Evolutionary conservation across 2,329 filamentous ascomycete species (phyloP), one percentile per base, ranked within the genome.

Genomic region (Stemphylium beticola): DNA sequence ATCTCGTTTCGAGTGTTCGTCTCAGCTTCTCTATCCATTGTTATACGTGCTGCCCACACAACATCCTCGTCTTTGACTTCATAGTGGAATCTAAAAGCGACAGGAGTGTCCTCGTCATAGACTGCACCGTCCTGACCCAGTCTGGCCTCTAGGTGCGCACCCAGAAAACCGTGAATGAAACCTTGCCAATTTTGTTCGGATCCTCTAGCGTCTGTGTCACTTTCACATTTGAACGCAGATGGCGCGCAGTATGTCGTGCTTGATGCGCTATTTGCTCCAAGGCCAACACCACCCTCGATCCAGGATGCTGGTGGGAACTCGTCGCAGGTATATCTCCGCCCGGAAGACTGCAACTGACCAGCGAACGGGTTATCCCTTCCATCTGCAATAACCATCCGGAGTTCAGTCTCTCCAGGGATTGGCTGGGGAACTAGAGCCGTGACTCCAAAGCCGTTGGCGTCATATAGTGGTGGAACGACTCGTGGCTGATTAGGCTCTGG

Each of bases 221-320:
- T 15, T 8, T 29, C 38, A 26, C 29, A 44, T 20, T 40, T 34
- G 10, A n/a, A 12, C 37, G 32, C 43, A 22, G 24, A 15, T 6
- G 32, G 32, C 33, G 49, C 54, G 18, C 44, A 57, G 41, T 48
- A 53, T 4, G 49, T 57, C 17, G 44, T 57, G 6, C 38, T 44
- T 39, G 20, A 24, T 17, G 31, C 18, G 3, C 42, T 39, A 26
- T 18, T 61, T n/a, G 18, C 11, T 17, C 14, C 31, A 60, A 41
- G 29, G 59, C 18, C 59, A 42, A 11, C 60, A 60, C 67, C 68
- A 33, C 67, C 69, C 55, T 71, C 67, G 34, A 71, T 52, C 58
- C 61, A 73, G 5, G 58, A 58, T 4, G 60, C 64, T 0, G 68
- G 62, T 4, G 69, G 69, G 41, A 71, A 73, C 53, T 71, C 69